Percentiles rank a stretch among this genome's conserved stretches.
Conservation (phyloP, 164 flowering plant genomes). For the Vitis rotundifolia region DNA sequence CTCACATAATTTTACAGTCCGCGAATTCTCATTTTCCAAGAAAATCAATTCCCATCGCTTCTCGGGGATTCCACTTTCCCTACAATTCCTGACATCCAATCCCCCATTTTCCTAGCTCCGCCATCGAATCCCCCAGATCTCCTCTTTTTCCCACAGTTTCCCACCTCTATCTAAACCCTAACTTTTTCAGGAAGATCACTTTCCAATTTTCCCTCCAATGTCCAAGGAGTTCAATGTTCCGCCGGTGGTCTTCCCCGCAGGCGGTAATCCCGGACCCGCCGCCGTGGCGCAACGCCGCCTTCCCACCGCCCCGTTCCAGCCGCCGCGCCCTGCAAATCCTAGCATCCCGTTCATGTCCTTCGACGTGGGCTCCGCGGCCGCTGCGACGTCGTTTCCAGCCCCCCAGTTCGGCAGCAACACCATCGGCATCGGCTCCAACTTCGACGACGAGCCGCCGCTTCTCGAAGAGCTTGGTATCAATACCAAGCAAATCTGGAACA, state of each 20-base stretch:
- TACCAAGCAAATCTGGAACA: conserved; percentile 80
- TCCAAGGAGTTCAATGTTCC: conserved; percentile 67
- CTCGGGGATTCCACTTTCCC: no score
- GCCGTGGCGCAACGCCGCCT: conserved; percentile 53
- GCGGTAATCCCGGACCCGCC: conserved; percentile 36
- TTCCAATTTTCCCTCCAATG: conserved; percentile 21
- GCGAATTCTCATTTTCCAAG: no score
- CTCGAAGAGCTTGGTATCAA: conserved; percentile 92
- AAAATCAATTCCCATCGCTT: no score
- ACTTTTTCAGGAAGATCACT: no score
- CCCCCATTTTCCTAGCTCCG: no score
- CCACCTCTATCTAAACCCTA: no score
- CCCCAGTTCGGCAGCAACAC: conserved; percentile 19
- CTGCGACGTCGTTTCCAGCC: conserved; percentile 33
- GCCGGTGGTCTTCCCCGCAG: conserved; percentile 78
- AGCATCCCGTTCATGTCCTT: conserved; percentile 75
- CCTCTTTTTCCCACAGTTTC: no score
- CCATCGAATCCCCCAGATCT: no score
- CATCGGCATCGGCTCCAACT: conserved; percentile 11
- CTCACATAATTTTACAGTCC: no score
- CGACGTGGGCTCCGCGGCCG: conserved; percentile 58
- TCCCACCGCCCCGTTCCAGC: conserved; percentile 74
- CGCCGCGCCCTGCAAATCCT: conserved; percentile 45
- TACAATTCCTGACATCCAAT: no score
- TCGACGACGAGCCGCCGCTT: conserved; percentile 80